Evolutionary conservation across 208 protist species (phyloP), one percentile per base, ranked within the genome.

Genomic region (Naegleria gruberi): DNA sequence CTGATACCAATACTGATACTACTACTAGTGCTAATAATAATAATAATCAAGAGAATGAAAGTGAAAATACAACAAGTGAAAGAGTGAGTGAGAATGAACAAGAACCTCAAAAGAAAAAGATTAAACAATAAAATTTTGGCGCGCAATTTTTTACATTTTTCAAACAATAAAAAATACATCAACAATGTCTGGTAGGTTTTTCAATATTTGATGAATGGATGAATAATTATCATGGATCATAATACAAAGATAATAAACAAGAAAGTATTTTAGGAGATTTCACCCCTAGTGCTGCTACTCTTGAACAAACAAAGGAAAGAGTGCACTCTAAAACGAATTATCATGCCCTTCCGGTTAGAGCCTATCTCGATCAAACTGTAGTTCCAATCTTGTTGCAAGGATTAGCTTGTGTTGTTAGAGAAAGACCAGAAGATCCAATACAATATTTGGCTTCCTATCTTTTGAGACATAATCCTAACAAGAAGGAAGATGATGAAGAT

Each of bases 401-500:
- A 17, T 91, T 98, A 26, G 93, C 96, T 91, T 95, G 96, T 51
- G 88, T 98, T 30, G 96, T 95, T 82, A 93, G 95, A 8, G 94
- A 96, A 89, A 92, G 96, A n/a, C 97, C 97, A 8, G 94, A 96
- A 19, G 96, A 98, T 90, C 96, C 97, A 30, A 94, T 98, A 41
- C 96, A 98, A 87, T 97, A 97, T 89, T 89, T 98, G 5, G 97
- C 91, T 43, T 17, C 89, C n/a, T 93, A 57, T 41, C 90, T 93
- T 3, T 51, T 93, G 10, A 93, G 90, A 55, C 41, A 93, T 34
- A 92, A 93, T 57, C 92, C 92, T 37, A 86, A 90, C 30, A 91
- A 91, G 89, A 83, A 73, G 47, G 88, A 77, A 26, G 30, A 37
- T 37, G 65, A n/a, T 15, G 65, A 77, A 8, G 65, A 77, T 37